Conservation (phyloP, 768 basidiomycete species). For the Lactarius akahatsu region DNA sequence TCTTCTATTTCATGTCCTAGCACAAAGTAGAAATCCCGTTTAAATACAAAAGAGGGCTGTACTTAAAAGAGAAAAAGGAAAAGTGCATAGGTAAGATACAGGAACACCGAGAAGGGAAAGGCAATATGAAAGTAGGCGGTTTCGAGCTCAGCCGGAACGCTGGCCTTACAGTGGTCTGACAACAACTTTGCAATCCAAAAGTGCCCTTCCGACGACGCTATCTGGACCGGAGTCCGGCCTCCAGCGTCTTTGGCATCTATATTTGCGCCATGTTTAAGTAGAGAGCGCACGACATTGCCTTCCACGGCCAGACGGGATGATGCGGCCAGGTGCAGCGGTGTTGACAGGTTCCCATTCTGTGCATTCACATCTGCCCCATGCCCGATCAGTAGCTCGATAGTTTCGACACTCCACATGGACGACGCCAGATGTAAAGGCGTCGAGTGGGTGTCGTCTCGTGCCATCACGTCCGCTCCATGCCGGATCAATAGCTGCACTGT, state of each 20-base stretch:
- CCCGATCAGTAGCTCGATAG: background rate
- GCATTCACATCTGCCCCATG: background rate
- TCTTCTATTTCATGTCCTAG: too few species aligned
- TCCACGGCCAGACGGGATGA: background rate
- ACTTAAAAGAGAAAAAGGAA: too few species aligned
- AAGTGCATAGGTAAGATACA: too few species aligned
- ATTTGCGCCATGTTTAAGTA: background rate
- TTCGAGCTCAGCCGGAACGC: too few species aligned
- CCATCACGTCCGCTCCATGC: background rate
- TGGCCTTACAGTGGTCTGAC: too few species aligned
- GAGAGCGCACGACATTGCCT: background rate
- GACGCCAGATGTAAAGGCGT: background rate
- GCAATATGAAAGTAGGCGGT: too few species aligned
- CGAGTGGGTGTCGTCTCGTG: background rate
- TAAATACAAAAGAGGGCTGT: too few species aligned
- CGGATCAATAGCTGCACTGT: too few species aligned
- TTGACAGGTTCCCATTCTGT: background rate
- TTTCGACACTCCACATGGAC: background rate
- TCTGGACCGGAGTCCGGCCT: background rate
- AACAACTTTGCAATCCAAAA: background rate
- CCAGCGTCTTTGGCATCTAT: background rate
- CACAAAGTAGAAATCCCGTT: too few species aligned
- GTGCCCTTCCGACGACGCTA: background rate
- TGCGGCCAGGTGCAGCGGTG: background rate
- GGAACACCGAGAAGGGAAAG: too few species aligned